Evolutionary conservation across 2,329 filamentous ascomycete genomes (phyloP), one percentile per base, ranked within the genome.

Genomic region (Simplicillium sp.): DNA sequence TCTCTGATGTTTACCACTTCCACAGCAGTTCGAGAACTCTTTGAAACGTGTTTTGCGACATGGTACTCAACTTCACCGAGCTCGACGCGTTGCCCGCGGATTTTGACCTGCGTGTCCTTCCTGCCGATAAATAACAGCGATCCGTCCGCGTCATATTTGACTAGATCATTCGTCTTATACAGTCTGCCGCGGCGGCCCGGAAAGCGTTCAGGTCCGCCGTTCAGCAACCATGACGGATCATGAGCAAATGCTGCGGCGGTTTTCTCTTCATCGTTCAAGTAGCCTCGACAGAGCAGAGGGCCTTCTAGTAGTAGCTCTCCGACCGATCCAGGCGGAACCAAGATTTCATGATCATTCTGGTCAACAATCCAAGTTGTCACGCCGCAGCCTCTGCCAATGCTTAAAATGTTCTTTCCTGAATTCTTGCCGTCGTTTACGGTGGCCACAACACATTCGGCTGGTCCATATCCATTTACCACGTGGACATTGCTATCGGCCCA

Each of bases 41-140:
- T 20, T 1, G 39, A 14, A 7, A 37, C 7, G 2, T 33, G 15
- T 12, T 37, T 33, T 4, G 12, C 6, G 13, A 33, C 12, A 33
- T 33, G 31, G 13, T 33, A 15, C 38, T 40, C 38, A 17, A 40
- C 29, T 14, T 40, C 38, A 7, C 15, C 39, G 2, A 68, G 57
- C 53, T 68, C 76, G 43, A 71, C 58, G 41, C 70, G 52, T 41
- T 65, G 74, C 34, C 76, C 76, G 20, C 65, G 61, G 11, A 77
- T 52, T 49, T 77, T 77, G 36, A 76, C 62, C 50, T 76, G 71
- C 1, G 60, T 61, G 48, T 76, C 72, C 46, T 69, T 70, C 29
- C 72, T 58, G 36, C 69, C 70, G 38, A 70, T 47, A 40, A 60
- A 66, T 1, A 55, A 44, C 14, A 68, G 51, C 16, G 46, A 44